These are phyloP conservation scores for Viola pubescens DNA, from an alignment of 441 rosid species.

Conservation along the genomic window DNA sequence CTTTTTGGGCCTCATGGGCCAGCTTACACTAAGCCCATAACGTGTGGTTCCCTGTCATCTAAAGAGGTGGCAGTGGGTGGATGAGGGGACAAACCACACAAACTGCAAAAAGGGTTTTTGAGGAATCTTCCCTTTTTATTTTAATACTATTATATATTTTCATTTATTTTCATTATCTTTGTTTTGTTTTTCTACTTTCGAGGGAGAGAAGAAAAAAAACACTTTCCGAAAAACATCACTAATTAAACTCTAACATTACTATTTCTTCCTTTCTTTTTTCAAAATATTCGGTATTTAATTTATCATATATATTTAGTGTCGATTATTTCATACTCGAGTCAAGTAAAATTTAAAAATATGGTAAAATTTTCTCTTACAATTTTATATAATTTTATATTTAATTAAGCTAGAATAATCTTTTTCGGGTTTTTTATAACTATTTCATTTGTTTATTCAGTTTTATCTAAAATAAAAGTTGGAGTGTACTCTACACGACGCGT, in stretches of 20 bases:
- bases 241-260: no score
- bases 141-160: background rate
- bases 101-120: background rate
- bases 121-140: background rate
- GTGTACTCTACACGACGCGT: background rate
- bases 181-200: background rate
- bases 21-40: constrained; percentile 23
- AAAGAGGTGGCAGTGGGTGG: constrained; percentile 26
- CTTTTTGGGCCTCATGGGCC: constrained; percentile 13
- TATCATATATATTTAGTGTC: no score
- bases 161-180: background rate
- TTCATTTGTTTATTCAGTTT: no score
- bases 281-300: no score
- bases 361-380: no score
- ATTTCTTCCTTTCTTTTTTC: no score
- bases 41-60: constrained; percentile 25
- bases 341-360: no score
- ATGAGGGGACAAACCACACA: constrained; percentile 18
- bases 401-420: background rate
- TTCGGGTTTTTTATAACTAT: no score
- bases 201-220: background rate
- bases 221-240: no score
- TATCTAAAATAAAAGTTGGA: background rate
- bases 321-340: no score
- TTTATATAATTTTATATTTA: no score